These are phyloP conservation scores for Wallacemonas sp. DNA, from an alignment of 208 protist species.

Conservation along the genomic window DNA sequence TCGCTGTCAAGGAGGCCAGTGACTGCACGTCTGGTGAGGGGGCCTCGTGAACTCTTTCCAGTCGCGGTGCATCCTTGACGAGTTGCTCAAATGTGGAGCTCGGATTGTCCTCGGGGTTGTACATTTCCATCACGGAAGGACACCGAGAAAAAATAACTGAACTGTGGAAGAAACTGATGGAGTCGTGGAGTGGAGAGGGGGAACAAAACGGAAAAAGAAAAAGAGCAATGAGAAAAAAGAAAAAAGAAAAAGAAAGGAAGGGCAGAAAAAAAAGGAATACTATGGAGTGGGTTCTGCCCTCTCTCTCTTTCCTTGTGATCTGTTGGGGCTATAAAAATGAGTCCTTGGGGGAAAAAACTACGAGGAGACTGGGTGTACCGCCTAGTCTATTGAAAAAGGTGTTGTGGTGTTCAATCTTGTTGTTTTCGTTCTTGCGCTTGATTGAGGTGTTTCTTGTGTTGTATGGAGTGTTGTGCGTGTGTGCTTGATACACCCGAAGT, in stretches of 20 bases:
- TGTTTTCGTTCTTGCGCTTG: too few relatives aligned
- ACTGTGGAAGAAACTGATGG: conserved; percentile 4
- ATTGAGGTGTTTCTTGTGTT: too few relatives aligned
- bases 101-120: neutral
- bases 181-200: too few relatives aligned
- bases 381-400: too few relatives aligned
- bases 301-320: neutral
- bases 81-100: neutral
- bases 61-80: neutral
- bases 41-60: neutral
- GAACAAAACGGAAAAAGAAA: conserved; percentile 15
- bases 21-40: neutral
- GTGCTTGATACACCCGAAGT: too few relatives aligned
- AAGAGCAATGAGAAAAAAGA: too few relatives aligned
- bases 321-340: neutral
- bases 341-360: too few relatives aligned
- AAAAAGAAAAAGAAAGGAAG: conserved; percentile 9
- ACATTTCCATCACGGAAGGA: neutral
- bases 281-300: neutral
- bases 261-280: neutral
- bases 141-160: neutral
- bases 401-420: too few relatives aligned
- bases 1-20: neutral
- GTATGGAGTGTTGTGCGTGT: too few relatives aligned
- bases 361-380: too few relatives aligned